These are phyloP conservation scores for Xylaria cubensis DNA, from an alignment of 495 filamentous ascomycete species.

Conservation along the genomic window DNA sequence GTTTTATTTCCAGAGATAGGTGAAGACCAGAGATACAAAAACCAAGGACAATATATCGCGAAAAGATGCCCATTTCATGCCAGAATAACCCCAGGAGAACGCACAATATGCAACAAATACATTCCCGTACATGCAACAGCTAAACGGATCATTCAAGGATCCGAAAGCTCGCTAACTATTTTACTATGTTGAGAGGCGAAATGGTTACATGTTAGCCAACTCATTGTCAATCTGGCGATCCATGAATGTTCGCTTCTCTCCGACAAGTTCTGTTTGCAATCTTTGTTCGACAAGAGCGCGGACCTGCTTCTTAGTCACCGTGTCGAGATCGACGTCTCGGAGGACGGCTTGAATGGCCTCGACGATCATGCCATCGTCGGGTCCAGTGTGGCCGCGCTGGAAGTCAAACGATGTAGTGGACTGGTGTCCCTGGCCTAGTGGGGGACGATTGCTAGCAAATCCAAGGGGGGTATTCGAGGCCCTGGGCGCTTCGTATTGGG, in stretches of 20 bases:
- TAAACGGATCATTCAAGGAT: neutral
- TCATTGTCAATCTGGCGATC: slow-evolving; percentile 92
- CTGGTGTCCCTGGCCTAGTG: slow-evolving; percentile 55
- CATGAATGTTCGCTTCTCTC: slow-evolving; percentile 82
- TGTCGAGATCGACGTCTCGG: slow-evolving; percentile 91
- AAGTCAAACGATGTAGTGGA: slow-evolving; percentile 81
- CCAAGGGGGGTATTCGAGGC: slow-evolving; percentile 50
- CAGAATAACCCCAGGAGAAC: slow-evolving; percentile 14
- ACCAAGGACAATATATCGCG: slow-evolving; percentile 25
- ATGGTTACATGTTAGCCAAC: slow-evolving; percentile 86
- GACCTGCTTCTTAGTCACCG: slow-evolving; percentile 97
- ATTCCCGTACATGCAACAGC: slow-evolving; percentile 23
- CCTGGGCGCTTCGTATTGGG: slow-evolving; percentile 37
- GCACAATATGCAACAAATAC: slow-evolving; percentile 28
- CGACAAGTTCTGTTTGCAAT: slow-evolving; percentile 82
- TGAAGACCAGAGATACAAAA: slow-evolving; percentile 19
- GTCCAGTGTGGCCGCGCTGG: slow-evolving; percentile 67
- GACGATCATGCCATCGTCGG: slow-evolving; percentile 76
- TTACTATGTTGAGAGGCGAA: neutral
- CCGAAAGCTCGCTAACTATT: neutral
- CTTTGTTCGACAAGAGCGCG: slow-evolving; percentile 89
- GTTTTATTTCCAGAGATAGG: slow-evolving; percentile 18
- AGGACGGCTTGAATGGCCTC: slow-evolving; percentile 84
- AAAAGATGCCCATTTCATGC: slow-evolving; percentile 27
- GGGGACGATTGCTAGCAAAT: slow-evolving; percentile 46